These are phyloP conservation scores for Wallacemonas rigidus DNA, from an alignment of 208 protist genomes.

Conservation along the genomic window DNA sequence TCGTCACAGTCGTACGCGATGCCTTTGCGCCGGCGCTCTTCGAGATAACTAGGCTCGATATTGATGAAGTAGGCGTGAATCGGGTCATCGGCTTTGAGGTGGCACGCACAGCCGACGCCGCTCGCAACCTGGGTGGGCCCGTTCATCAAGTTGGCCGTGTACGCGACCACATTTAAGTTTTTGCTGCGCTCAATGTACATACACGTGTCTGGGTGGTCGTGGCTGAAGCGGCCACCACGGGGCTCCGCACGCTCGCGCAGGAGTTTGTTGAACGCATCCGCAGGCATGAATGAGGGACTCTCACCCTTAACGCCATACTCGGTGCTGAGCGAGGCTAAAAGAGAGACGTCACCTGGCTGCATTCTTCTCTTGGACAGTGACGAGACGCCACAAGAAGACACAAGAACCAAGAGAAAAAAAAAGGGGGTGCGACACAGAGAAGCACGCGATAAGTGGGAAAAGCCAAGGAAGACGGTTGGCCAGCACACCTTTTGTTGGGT, in stretches of 20 bases:
- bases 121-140: conserved; percentile 23
- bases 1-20: conserved; percentile 58
- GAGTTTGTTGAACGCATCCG: conserved; percentile 41
- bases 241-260: conserved; percentile 37
- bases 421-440: too few relatives aligned
- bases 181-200: conserved; percentile 84
- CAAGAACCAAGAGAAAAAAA: neutral
- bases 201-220: conserved; percentile 76
- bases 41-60: conserved; percentile 65
- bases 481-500: too few relatives aligned
- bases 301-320: conserved; percentile 30
- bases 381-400: too few relatives aligned
- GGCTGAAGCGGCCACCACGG: conserved; percentile 61
- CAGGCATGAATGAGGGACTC: conserved; percentile 27
- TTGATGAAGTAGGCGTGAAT: conserved; percentile 78
- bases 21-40: conserved; percentile 39
- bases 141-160: conserved; percentile 50
- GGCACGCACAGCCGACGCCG: conserved; percentile 35
- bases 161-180: conserved; percentile 79
- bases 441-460: too few relatives aligned
- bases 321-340: conserved; percentile 31
- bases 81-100: conserved; percentile 43
- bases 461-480: too few relatives aligned
- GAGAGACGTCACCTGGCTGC: conserved; percentile 10
- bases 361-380: neutral